Evolutionary conservation across 257 asterid species (phyloP).

Genomic region (Perilla frutescens): DNA sequence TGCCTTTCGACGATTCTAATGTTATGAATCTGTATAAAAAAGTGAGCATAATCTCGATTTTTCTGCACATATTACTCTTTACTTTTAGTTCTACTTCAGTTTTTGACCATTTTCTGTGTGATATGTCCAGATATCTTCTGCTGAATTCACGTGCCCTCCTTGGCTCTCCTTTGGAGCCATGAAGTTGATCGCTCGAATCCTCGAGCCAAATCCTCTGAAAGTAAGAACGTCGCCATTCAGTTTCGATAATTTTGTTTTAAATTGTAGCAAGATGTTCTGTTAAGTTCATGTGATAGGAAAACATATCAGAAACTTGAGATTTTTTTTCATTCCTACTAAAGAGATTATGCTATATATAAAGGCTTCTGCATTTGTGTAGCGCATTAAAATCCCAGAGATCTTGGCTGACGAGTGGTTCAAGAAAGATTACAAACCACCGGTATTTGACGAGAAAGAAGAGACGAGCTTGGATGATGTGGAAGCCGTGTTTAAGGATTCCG

Average conservation of each 20-base stretch:
- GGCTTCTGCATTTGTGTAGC: slow-evolving; percentile 49
- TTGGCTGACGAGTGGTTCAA: slow-evolving; percentile 88
- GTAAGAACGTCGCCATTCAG: slow-evolving; percentile 45
- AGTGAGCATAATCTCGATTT: slow-evolving; percentile 54
- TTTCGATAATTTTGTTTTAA: neutral
- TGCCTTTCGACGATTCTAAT: slow-evolving; percentile 93
- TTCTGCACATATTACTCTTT: neutral
- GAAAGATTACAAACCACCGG: slow-evolving; percentile 80
- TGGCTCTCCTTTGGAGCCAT: slow-evolving; percentile 90
- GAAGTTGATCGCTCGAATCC: slow-evolving; percentile 77
- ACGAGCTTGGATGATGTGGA: slow-evolving; percentile 89
- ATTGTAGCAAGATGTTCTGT: neutral
- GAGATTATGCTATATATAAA: neutral
- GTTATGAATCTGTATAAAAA: slow-evolving; percentile 80
- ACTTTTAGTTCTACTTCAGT: slow-evolving; percentile 15
- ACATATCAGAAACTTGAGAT: neutral
- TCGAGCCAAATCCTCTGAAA: slow-evolving; percentile 83
- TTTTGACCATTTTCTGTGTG: slow-evolving; percentile 36
- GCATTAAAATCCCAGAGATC: slow-evolving; percentile 72
- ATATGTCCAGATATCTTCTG: slow-evolving; percentile 67
- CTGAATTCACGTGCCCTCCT: slow-evolving; percentile 94
- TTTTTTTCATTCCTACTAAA: neutral
- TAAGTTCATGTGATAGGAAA: neutral
- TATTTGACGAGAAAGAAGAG: slow-evolving; percentile 79
- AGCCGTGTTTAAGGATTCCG: slow-evolving; percentile 87